Base-by-base conservation (phyloP, 2,329 filamentous ascomycete species). In the Paecilomyces fulvus region DNA sequence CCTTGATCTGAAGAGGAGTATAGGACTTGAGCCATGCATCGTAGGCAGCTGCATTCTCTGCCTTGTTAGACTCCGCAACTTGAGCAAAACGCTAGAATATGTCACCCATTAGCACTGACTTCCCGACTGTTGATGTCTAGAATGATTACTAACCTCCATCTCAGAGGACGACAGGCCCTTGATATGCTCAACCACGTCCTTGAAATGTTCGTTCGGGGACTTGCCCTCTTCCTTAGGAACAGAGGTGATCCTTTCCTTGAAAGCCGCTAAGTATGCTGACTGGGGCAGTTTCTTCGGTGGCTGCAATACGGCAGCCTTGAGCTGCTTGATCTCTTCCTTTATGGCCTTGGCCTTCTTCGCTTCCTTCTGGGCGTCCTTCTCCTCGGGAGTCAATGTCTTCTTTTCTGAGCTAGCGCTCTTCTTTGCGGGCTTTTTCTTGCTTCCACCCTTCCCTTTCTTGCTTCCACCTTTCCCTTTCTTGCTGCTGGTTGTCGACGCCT, bases 1-100 rank as follows among this genome's bases (percentile, higher is more conserved):
- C 57, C 50, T 73, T 73, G 62, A 88, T 86, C 64, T 85, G 67
- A 4, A 80, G 72, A 9, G 82, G 78, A 1, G 81, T 81, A 64
- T 84, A 70, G 2, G 68, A 71, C 30, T 78, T 67, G 20, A 88
- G 67, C 82, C 82, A 88, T 57, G 75, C 65, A 30, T 79, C 72
- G 64, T 79, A 80, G 12, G 72, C 73, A 20, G 71, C 70, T 20
- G 67, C 61, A 52, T 78, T 78, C 12, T 73, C 69, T 46, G 71
- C 74, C 20, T 67, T 77, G 61, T 76, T 78, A 57, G 78, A 64
- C 55, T 75, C 75, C 53, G 79, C 80, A 17, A 77, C 61, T 52
- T 80, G 77, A 61, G 80, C 78, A 66, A 79, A 81, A 62, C 76
- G 75, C 83, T 86, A 55, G n/a, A 56, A 49, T 11, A 30, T 23